Evolutionary conservation across 2,329 filamentous ascomycete genomes (phyloP).

Genomic region (Teratosphaeria epicoccoides): DNA sequence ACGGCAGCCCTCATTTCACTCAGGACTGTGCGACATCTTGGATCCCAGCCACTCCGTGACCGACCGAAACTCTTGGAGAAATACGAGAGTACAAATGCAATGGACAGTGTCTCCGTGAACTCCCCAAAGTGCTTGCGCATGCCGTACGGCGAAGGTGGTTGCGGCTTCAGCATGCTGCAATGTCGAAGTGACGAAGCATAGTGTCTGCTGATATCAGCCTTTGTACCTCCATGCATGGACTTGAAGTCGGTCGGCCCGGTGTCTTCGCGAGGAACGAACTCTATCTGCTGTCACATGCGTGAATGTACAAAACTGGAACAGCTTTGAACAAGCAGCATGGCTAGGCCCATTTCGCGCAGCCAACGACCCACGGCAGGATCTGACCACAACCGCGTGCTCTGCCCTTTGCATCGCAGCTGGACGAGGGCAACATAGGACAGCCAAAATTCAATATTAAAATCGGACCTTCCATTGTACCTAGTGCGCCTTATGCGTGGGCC

Average conservation of each 20-base stretch:
- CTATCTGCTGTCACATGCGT: neutral
- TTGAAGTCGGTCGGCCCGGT: neutral
- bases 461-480: too few relatives aligned
- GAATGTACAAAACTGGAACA: neutral
- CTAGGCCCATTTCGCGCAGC: neutral
- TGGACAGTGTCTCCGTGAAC: neutral
- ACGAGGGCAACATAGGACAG: neutral
- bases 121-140: neutral
- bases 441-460: too few relatives aligned
- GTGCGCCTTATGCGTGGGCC: too few relatives aligned
- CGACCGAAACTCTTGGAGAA: neutral
- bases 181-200: neutral
- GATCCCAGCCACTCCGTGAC: neutral
- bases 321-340: neutral
- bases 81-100: neutral
- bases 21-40: neutral
- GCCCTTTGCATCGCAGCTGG: neutral
- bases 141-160: neutral
- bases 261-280: neutral
- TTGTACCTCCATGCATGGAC: neutral
- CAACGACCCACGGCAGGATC: neutral
- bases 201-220: neutral
- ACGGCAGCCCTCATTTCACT: neutral
- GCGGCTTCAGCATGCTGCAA: neutral
- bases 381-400: neutral